Evolutionary conservation across 495 filamentous ascomycete genomes (phyloP).

Genomic region (Lasiosphaeria ovina): DNA sequence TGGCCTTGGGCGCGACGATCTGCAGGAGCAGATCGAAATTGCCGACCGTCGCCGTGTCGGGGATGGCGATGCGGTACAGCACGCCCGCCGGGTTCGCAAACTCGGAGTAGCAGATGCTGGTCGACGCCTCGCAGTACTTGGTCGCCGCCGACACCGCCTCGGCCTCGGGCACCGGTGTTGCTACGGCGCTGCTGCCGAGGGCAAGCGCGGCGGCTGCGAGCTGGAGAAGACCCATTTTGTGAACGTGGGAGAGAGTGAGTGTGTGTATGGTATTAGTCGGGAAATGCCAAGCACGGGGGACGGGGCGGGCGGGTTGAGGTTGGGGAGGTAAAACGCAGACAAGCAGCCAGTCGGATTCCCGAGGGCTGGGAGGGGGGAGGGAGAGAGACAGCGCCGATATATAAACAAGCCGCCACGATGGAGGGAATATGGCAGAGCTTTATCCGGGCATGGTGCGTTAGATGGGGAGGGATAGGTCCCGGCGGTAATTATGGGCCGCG

Average conservation of each 20-base stretch:
- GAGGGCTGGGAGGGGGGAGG: no score
- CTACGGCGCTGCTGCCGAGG: conserved; percentile 19
- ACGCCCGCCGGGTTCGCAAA: conserved; percentile 31
- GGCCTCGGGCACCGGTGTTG: conserved; percentile 23
- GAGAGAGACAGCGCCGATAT: background rate
- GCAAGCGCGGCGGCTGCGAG: conserved; percentile 25
- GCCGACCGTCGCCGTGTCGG: conserved; percentile 33
- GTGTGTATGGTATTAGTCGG: background rate
- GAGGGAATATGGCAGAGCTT: background rate
- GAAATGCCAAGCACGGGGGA: background rate
- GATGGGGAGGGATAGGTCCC: background rate
- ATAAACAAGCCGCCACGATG: background rate
- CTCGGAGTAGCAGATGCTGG: conserved; percentile 39
- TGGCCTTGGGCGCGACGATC: conserved; percentile 36
- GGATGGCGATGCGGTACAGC: conserved; percentile 39
- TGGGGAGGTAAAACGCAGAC: background rate
- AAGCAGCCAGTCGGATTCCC: background rate
- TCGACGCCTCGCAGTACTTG: conserved; percentile 34
- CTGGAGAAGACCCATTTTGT: conserved; percentile 34
- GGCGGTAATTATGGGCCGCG: background rate
- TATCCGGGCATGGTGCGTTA: background rate
- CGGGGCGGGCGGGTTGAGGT: background rate
- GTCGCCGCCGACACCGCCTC: conserved; percentile 17
- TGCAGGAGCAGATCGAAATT: conserved; percentile 37
- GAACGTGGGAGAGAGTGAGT: no score